phyloP scores from a whole-genome alignment of 1,284 basidiomycete species.

The Acaromyces ingoldii region DNA sequence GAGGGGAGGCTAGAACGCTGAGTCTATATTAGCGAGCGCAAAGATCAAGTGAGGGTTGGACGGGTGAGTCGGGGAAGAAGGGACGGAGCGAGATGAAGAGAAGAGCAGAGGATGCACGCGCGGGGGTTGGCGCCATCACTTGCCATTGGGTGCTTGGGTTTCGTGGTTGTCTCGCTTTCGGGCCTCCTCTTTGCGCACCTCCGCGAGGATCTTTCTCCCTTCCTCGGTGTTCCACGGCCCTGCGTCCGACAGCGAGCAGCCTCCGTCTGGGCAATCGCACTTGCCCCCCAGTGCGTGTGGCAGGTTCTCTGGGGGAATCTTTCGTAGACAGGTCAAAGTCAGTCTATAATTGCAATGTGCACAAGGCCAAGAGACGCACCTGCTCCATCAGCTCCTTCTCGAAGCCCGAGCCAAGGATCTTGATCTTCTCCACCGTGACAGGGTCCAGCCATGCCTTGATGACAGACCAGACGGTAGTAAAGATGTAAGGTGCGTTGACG shows the following conservation, averaged over 20 bases:
- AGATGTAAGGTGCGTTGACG: conserved; percentile 75
- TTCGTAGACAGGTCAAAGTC: not conserved
- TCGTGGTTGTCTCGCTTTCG: conserved; percentile 7
- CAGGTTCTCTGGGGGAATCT: conserved; percentile 72
- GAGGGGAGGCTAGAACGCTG: too few relatives aligned
- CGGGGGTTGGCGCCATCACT: too few relatives aligned
- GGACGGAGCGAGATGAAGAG: too few relatives aligned
- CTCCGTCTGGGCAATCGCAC: conserved; percentile 67
- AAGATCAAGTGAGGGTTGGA: too few relatives aligned
- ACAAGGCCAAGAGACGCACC: conserved; percentile 9
- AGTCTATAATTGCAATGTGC: too few relatives aligned
- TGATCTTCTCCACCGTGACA: conserved; percentile 76
- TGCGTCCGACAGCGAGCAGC: conserved; percentile 81
- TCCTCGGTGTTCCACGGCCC: conserved; percentile 77
- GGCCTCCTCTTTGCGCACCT: conserved; percentile 28
- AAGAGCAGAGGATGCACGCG: too few relatives aligned
- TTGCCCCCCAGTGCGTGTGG: conserved; percentile 78
- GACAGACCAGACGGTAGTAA: conserved; percentile 79
- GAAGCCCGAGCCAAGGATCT: conserved; percentile 42
- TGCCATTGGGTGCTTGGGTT: not conserved
- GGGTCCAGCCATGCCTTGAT: conserved; percentile 93
- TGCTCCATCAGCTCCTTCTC: conserved; percentile 39
- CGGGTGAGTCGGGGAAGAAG: too few relatives aligned
- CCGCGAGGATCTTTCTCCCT: conserved; percentile 43
- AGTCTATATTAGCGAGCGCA: too few relatives aligned